Evolutionary conservation across 352 stramenopile genomes (phyloP).

Genomic region (Phytopythium ostracodes): DNA sequence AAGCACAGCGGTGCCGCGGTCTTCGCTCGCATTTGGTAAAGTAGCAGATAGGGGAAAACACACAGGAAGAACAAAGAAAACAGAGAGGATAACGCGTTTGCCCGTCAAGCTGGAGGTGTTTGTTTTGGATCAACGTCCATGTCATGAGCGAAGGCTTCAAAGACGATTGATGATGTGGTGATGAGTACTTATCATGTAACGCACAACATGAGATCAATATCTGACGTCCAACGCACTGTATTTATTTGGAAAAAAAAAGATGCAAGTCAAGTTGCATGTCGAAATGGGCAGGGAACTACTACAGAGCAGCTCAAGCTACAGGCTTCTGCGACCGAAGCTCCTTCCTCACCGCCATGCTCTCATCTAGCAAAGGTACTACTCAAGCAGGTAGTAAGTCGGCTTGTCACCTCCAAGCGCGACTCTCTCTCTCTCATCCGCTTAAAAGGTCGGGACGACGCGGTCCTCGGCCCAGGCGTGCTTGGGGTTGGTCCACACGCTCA

Average conservation of each 20-base stretch:
- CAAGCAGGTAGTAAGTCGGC: neutral
- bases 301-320: neutral
- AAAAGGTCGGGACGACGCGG: conserved; percentile 20
- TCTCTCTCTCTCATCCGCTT: neutral
- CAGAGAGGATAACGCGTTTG: neutral
- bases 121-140: too few relatives aligned
- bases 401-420: too few relatives aligned
- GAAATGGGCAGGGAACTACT: too few relatives aligned
- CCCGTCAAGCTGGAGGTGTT: neutral
- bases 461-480: conserved; percentile 57
- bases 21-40: neutral
- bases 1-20: too few relatives aligned
- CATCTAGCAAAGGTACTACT: neutral
- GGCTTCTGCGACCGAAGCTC: neutral
- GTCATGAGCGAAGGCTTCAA: too few relatives aligned
- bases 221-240: too few relatives aligned
- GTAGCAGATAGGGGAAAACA: neutral
- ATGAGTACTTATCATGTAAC: too few relatives aligned
- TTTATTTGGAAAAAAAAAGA: too few relatives aligned
- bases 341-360: neutral
- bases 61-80: neutral
- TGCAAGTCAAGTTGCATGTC: too few relatives aligned
- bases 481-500: conserved; percentile 58
- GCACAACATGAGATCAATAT: too few relatives aligned
- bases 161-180: too few relatives aligned